Conservation (phyloP, 108 stramenopile genomes). For the Asterionellopsis glacialis region DNA sequence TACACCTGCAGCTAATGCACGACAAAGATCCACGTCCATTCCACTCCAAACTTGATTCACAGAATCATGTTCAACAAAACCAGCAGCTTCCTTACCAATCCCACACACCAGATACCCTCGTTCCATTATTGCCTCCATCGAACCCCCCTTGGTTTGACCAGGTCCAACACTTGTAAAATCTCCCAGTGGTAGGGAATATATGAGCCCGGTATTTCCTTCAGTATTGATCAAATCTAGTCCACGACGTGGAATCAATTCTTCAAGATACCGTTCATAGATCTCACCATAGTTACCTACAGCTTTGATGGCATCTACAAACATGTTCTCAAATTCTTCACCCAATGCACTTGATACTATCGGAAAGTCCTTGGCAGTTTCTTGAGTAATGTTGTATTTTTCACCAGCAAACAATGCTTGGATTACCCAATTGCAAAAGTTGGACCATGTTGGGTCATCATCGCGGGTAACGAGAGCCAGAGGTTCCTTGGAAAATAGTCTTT, state of each 20-base stretch:
- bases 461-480: constrained; percentile 19
- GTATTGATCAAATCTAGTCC: constrained; percentile 36
- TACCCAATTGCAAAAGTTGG: constrained; percentile 43
- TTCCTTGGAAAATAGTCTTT: constrained; percentile 12
- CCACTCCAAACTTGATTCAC: not conserved
- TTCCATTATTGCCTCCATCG: constrained; percentile 16
- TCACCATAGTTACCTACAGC: constrained; percentile 55
- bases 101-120: constrained; percentile 46
- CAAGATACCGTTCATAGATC: constrained; percentile 20
- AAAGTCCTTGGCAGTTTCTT: constrained; percentile 10
- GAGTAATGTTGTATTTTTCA: constrained; percentile 26
- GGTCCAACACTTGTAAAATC: not conserved
- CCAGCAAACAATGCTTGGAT: constrained; percentile 36
- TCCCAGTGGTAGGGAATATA: constrained; percentile 47
- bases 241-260: constrained; percentile 9
- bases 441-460: constrained; percentile 16
- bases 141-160: constrained; percentile 2
- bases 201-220: constrained; percentile 29
- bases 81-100: constrained; percentile 1
- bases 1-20: constrained; percentile 39
- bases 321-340: constrained; percentile 10
- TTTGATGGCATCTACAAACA: constrained; percentile 29
- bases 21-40: constrained; percentile 18
- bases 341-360: constrained; percentile 2
- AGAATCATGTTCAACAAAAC: not conserved